phyloP scores from a whole-genome alignment of 768 basidiomycete species.

The Panus rudis region DNA sequence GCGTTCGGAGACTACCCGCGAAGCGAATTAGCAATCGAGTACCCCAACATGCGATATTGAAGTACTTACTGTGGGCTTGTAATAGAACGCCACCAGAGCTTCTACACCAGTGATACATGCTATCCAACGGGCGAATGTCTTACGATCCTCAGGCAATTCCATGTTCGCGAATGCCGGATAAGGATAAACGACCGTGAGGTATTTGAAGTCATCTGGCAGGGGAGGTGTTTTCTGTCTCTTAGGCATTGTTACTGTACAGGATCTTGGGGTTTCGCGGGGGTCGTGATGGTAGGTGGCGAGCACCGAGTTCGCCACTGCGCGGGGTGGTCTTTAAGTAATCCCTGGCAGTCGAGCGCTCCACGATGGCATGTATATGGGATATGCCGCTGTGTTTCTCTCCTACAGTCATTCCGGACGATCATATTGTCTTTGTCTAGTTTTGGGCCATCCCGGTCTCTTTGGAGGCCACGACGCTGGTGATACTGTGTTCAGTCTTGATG shows the following conservation, averaged over 20 bases:
- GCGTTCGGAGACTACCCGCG: slow-evolving; percentile 32
- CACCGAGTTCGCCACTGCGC: neutral
- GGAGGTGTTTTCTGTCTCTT: slow-evolving; percentile 38
- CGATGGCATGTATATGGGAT: too few relatives aligned
- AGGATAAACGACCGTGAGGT: slow-evolving; percentile 38
- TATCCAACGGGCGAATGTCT: slow-evolving; percentile 36
- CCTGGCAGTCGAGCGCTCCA: neutral
- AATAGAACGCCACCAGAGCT: slow-evolving; percentile 32
- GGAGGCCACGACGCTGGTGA: too few relatives aligned
- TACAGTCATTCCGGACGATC: too few relatives aligned
- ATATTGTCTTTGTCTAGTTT: too few relatives aligned
- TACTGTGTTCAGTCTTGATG: too few relatives aligned
- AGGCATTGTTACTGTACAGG: slow-evolving; percentile 25
- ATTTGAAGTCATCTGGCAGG: slow-evolving; percentile 36
- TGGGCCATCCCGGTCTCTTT: too few relatives aligned
- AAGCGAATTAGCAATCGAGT: too few relatives aligned
- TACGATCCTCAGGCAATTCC: slow-evolving; percentile 30
- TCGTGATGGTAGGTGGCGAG: neutral
- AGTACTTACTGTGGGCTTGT: slow-evolving; percentile 37
- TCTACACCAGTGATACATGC: slow-evolving; percentile 31
- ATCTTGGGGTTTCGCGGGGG: neutral
- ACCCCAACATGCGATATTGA: neutral
- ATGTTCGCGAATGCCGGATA: slow-evolving; percentile 38
- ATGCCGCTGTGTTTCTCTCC: too few relatives aligned
- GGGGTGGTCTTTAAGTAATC: neutral